Evolutionary conservation across 1,284 basidiomycete genomes (phyloP).

Genomic region (Malassezia pachydermatis): DNA sequence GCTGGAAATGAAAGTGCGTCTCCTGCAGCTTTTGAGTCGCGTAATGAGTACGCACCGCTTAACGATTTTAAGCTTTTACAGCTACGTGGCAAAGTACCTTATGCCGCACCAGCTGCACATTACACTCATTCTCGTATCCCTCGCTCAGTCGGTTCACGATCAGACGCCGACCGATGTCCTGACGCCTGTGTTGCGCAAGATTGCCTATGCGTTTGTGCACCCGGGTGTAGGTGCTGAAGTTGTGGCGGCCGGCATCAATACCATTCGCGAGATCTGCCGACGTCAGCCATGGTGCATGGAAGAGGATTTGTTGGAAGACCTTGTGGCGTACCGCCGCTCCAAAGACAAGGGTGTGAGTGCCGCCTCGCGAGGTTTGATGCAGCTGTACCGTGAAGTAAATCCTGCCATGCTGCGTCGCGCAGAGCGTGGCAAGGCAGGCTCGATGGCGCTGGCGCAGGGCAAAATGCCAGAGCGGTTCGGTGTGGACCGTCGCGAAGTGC

Average conservation of each 20-base stretch:
- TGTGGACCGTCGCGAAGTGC: constrained; percentile 58
- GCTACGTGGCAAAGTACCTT: constrained; percentile 85
- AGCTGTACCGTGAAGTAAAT: constrained; percentile 92
- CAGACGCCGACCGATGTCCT: constrained; percentile 88
- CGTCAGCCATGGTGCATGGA: constrained; percentile 93
- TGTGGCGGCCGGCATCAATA: constrained; percentile 87
- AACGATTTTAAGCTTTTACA: constrained; percentile 90
- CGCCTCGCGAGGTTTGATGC: constrained; percentile 74
- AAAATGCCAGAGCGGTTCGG: constrained; percentile 59
- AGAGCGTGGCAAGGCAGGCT: constrained; percentile 55
- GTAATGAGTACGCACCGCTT: constrained; percentile 89
- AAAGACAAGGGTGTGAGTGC: constrained; percentile 86
- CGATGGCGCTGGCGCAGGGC: constrained; percentile 35
- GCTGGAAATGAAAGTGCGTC: constrained; percentile 89
- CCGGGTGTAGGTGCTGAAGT: constrained; percentile 93
- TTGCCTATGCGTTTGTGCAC: constrained; percentile 92
- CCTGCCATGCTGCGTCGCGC: constrained; percentile 79
- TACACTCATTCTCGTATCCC: constrained; percentile 82
- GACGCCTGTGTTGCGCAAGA: constrained; percentile 76
- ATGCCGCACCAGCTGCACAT: constrained; percentile 85
- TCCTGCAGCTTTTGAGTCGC: constrained; percentile 94
- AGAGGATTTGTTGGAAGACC: constrained; percentile 78
- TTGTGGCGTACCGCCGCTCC: constrained; percentile 89
- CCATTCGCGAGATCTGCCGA: constrained; percentile 81
- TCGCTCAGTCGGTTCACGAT: constrained; percentile 92